Base-by-base conservation (phyloP, 257 asterid genomes). In the Nicotiana noctiflora region DNA sequence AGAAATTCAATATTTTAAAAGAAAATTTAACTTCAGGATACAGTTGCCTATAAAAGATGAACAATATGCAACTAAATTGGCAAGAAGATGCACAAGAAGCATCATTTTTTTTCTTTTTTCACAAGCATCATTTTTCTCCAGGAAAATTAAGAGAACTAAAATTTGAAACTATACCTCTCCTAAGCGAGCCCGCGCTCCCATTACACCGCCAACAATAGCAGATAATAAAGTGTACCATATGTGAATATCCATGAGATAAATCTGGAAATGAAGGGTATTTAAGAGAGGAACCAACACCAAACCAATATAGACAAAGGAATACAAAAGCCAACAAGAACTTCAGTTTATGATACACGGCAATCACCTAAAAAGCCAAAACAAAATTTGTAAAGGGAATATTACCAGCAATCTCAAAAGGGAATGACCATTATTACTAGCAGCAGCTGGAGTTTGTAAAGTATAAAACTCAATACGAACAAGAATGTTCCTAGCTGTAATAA, bases 151-250 rank as follows among this genome's bases (percentile, higher is more conserved):
- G 21, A 74, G 61, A 74, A 49, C 14, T 25, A 4, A 74, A 46
- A 49, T 23, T 74, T 74, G 61, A 74, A 23, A 74, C 37, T 55
- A 25, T 90, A 95, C 99, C 99, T 95, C 99, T 79, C 99, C 99
- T 64, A 95, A 82, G 57, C 99, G 98, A 85, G 89, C 88, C 85
- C 96, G 90, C 9, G 99, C 97, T 81, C 99, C 99, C 97, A 91
- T 95, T 80, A 95, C 97, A 75, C 97, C 99, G 51, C 99, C 99
- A 91, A 93, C 89, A 65, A 93, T 88, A 75, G 99, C 99, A 89
- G 99, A 93, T 65, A 95, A 81, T 51, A 95, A 79, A 72, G 96
- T 95, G 82, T 95, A 93, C 97, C 97, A 95, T 32, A 95, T 95
- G 88, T 95, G 97, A 83, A 93, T 91, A 88, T 95, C 99, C 99